Evolutionary conservation across 1,284 basidiomycete genomes (phyloP).

Genomic region (Wallemia hederae): DNA sequence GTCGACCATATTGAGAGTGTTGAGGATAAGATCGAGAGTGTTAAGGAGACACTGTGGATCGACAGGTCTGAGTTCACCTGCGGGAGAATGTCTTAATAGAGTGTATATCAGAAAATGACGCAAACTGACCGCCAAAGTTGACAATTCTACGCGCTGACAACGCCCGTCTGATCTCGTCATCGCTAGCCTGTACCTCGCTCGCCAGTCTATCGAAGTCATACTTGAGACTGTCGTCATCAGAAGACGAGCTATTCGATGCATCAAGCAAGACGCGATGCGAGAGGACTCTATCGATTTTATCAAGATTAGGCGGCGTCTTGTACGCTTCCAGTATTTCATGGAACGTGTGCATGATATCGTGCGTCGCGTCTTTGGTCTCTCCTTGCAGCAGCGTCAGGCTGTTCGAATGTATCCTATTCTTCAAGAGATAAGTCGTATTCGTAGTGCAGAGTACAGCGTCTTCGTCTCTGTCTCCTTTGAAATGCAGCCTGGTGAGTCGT

Average conservation of each 20-base stretch:
- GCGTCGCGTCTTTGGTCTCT: conserved; percentile 14
- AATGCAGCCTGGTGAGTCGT: conserved; percentile 37
- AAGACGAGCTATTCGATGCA: no score
- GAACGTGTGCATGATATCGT: conserved; percentile 37
- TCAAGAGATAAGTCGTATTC: conserved; percentile 43
- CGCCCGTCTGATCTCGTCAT: conserved; percentile 33
- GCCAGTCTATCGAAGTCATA: conserved; percentile 20
- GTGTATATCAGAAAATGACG: background rate
- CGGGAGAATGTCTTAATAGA: background rate
- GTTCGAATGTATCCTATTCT: conserved; percentile 59
- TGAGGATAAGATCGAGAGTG: conserved; percentile 38
- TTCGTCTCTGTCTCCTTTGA: conserved; percentile 50
- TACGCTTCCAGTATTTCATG: conserved; percentile 48
- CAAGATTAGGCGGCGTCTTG: conserved; percentile 37
- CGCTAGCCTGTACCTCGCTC: conserved; percentile 42
- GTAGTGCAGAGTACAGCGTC: conserved; percentile 64
- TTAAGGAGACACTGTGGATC: conserved; percentile 31
- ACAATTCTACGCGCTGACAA: conserved; percentile 37
- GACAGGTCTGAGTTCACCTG: conserved; percentile 39
- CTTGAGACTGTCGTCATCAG: background rate
- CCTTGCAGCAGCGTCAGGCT: conserved; percentile 39
- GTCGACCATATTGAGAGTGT: conserved; percentile 25
- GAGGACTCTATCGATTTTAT: conserved; percentile 32
- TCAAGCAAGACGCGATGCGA: conserved; percentile 30
- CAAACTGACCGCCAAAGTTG: conserved; percentile 29